Evolutionary conservation across 768 basidiomycete genomes (phyloP), one percentile per base, ranked within the genome.

Genomic region (Grammothele lineata): DNA sequence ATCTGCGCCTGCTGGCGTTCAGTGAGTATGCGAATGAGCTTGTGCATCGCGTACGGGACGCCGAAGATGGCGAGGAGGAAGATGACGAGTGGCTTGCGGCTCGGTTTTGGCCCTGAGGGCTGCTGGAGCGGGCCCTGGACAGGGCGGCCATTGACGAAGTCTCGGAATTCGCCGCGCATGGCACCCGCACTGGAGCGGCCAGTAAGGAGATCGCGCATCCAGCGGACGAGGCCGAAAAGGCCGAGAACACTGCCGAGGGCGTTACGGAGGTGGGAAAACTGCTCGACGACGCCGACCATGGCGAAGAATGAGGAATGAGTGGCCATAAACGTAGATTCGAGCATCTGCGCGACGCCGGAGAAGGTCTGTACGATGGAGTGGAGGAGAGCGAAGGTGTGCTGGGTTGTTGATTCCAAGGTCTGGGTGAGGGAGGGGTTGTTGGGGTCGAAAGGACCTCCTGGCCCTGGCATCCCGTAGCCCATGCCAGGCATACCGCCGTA

Each of bases 291-390:
- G 52, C 92, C 90, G 41, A 94, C 92, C 85, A 95, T 92, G 47
- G 92, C 92, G 64, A 94, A 95, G 68, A 95, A 95, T 8, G 84
- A 87, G 0, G 89, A 92, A 65, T 95, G 92, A 0, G 92, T 95
- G 2, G 95, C 95, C 85, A 97, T 89, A 68, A 95, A 97, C 5
- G 95, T 98, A 26, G 82, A 85, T 66, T 98, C 95, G 61, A 99
- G 84, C 83, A 99, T 94, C 64, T 98, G 95, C 0, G 95, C 86
- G 52, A 99, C 84, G 19, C 94, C 94, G 0, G 83, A 76, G 68
- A 98, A 95, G 4, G 94, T 96, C 58, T 92, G 89, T 37, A 99
- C 95, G 62, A 99, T 86, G 10, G 88, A 90, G 57, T 97, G 93
- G 23, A 99, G 74, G 47, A 99, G 83, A 23, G 87, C 77, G 60